phyloP scores from a whole-genome alignment of 441 rosid species.

The Euphorbia celastroides region DNA sequence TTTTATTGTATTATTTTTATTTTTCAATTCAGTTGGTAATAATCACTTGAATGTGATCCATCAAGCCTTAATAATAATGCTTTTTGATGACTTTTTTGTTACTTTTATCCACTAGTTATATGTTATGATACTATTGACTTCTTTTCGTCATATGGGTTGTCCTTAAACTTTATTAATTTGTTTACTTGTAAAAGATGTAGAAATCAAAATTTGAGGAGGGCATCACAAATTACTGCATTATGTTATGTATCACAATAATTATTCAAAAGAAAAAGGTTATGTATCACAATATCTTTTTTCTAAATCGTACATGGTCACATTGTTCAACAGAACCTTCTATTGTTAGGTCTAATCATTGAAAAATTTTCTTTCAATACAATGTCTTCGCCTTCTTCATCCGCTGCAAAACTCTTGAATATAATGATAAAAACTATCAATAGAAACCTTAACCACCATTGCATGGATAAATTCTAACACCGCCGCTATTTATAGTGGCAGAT shows the following conservation, averaged over 20 bases:
- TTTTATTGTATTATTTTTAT: neutral
- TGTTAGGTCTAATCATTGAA: neutral
- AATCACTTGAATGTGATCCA: slow-evolving; percentile 24
- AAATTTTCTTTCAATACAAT: too few relatives aligned
- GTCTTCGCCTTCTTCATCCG: too few relatives aligned
- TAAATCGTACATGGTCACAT: neutral
- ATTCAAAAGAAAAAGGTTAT: too few relatives aligned
- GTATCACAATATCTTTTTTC: neutral
- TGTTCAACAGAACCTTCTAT: slow-evolving; percentile 18
- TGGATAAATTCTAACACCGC: too few relatives aligned
- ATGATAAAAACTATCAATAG: too few relatives aligned
- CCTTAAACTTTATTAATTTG: neutral
- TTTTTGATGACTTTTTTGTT: slow-evolving; percentile 5
- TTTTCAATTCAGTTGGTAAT: neutral
- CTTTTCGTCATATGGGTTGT: neutral
- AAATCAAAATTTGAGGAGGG: neutral
- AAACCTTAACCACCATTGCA: too few relatives aligned
- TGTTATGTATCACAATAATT: too few relatives aligned
- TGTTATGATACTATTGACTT: slow-evolving; percentile 1
- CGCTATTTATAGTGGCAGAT: too few relatives aligned
- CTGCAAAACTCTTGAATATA: too few relatives aligned
- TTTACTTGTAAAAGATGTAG: neutral
- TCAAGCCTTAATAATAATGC: slow-evolving; percentile 13
- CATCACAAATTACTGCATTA: slow-evolving; percentile 19
- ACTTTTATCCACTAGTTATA: slow-evolving; percentile 15